Conservation (phyloP, 2,329 filamentous ascomycete genomes). For the Aspergillus fumigatiaffinis region DNA sequence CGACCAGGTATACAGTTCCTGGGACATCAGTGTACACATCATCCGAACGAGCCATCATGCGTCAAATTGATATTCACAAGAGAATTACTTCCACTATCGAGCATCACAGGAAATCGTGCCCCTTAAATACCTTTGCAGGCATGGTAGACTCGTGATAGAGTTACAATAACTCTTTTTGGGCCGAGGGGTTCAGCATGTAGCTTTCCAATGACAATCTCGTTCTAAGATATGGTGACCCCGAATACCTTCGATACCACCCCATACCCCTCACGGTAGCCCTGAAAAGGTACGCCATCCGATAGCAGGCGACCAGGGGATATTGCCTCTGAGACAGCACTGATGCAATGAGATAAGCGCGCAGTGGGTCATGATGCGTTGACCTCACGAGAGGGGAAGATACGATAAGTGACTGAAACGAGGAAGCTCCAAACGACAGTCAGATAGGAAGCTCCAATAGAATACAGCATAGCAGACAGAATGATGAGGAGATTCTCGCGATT, state of each 20-base stretch:
- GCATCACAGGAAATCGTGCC: too few species aligned
- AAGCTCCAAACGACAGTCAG: constrained; percentile 18
- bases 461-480: not conserved
- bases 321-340: not conserved
- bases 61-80: not conserved
- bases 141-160: too few species aligned
- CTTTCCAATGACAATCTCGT: too few species aligned
- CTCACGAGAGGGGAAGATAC: constrained; percentile 2
- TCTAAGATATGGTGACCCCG: too few species aligned
- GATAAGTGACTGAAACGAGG: constrained; percentile 8
- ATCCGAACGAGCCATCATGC: constrained; percentile 15
- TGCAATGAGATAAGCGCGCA: too few species aligned
- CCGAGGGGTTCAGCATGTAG: too few species aligned
- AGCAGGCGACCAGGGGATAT: not conserved
- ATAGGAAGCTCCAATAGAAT: not conserved
- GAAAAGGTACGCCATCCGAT: too few species aligned
- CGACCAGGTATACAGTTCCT: constrained; percentile 33
- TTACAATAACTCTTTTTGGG: too few species aligned
- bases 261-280: too few species aligned
- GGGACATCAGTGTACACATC: constrained; percentile 26
- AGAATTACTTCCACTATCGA: too few species aligned
- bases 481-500: not conserved
- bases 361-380: not conserved
- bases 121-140: too few species aligned
- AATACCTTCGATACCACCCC: too few species aligned